A percentile compares a stretch with the other conserved stretches of the same genome.
Conservation (phyloP, 1,139 yeast genomes). For the Scheffersomyces cryptocercus region DNA sequence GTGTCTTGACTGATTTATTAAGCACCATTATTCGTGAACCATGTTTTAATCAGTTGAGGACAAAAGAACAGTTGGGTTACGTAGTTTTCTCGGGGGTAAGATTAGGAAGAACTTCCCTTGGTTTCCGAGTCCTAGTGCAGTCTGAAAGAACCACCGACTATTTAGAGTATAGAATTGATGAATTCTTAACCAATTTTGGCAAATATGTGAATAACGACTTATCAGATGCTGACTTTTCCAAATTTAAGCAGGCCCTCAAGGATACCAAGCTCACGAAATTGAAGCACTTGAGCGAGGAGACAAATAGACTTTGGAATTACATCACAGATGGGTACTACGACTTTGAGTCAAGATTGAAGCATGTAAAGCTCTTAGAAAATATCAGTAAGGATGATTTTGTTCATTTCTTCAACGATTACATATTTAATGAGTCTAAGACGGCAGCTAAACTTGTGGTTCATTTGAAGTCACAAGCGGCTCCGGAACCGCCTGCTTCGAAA, state of each 20-base stretch:
- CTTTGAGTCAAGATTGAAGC: constrained; percentile 57
- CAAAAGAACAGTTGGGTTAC: constrained; percentile 89
- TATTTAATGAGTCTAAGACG: constrained; percentile 28
- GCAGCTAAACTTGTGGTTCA: constrained; percentile 62
- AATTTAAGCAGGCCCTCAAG: constrained; percentile 69
- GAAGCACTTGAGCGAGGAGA: constrained; percentile 79
- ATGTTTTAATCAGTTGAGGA: constrained; percentile 83
- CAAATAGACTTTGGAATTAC: constrained; percentile 61
- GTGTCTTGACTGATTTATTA: constrained; percentile 62
- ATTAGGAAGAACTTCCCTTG: constrained; percentile 70
- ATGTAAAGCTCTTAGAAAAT: constrained; percentile 55
- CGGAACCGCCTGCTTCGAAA: constrained; percentile 24
- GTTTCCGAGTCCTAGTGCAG: constrained; percentile 79
- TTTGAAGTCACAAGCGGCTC: constrained; percentile 59
- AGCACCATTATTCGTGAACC: constrained; percentile 82
- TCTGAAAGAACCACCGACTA: constrained; percentile 78
- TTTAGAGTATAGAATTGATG: constrained; percentile 74
- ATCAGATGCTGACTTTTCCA: constrained; percentile 62
- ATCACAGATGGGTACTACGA: constrained; percentile 79
- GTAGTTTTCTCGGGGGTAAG: constrained; percentile 82
- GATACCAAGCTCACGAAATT: constrained; percentile 67
- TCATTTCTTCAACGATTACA: constrained; percentile 50
- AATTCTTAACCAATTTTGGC: constrained; percentile 52
- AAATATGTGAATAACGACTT: constrained; percentile 37
- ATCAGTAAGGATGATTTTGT: constrained; percentile 60